Conservation (phyloP, 345 rosid genomes). For the Citrus sinensis region DVS_A1.0 CM039162.1:6187001-6187500, state of each 20-base stretch:
- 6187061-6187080: slow-evolving; percentile 6
- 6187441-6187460: not conserved
- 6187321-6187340: not conserved
- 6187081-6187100: slow-evolving; percentile 79
- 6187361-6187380: not conserved
- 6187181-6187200: slow-evolving; percentile 92
- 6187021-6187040: not conserved
- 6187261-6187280: not conserved
- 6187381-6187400: not conserved
- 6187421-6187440: not conserved
- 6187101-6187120: slow-evolving; percentile 92
- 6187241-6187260: slow-evolving; percentile 72
- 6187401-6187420: not conserved
- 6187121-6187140: slow-evolving; percentile 97
- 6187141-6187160: slow-evolving; percentile 96
- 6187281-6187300: not conserved
- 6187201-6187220: slow-evolving; percentile 99
- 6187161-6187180: slow-evolving; percentile 98
- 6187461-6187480: not conserved
- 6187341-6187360: slow-evolving; percentile 5
- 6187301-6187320: not conserved
- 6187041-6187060: slow-evolving; percentile 1
- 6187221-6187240: slow-evolving; percentile 99
- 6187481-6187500: not conserved
- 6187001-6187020: not conserved